A percentile compares a stretch with the other conserved stretches of the same genome.
Evolutionary conservation across 805 yeast genomes (phyloP).

Genomic region (Wickerhamomyces bovis): DNA sequence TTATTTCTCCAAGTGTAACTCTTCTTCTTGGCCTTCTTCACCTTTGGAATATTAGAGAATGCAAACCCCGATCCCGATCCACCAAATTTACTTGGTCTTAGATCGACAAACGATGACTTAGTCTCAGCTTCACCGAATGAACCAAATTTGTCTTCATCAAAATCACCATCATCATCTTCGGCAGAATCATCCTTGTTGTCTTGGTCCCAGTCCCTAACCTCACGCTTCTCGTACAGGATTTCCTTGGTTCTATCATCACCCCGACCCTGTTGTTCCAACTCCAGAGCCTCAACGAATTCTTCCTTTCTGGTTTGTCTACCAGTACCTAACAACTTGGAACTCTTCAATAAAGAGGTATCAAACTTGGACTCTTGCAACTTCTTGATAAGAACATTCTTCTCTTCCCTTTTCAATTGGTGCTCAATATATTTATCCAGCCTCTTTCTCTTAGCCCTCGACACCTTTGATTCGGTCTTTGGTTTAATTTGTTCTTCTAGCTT

Average conservation of each 20-base stretch:
- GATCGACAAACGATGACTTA: conserved; percentile 55
- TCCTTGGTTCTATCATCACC: conserved; percentile 55
- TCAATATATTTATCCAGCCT: conserved; percentile 89
- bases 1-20: conserved; percentile 72
- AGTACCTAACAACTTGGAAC: conserved; percentile 74
- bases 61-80: conserved; percentile 69
- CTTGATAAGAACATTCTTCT: conserved; percentile 68
- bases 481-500: conserved; percentile 52
- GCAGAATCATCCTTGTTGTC: conserved; percentile 25
- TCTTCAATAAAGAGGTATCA: conserved; percentile 63
- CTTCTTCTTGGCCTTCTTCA: conserved; percentile 39
- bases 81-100: conserved; percentile 56
- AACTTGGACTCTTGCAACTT: conserved; percentile 59
- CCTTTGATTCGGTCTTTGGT: conserved; percentile 59
- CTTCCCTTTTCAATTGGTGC: conserved; percentile 84
- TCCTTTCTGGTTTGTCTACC: conserved; percentile 65
- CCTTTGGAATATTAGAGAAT: conserved; percentile 48
- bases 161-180: conserved; percentile 16
- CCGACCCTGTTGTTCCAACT: conserved; percentile 66
- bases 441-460: conserved; percentile 66
- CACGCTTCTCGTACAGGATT: conserved; percentile 64
- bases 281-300: conserved; percentile 67
- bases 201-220: conserved; percentile 55
- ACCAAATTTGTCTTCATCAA: conserved; percentile 22
- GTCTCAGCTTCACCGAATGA: conserved; percentile 7